Conservation (phyloP, 2,329 filamentous ascomycete species). For the Monosporascus sp. region DNA sequence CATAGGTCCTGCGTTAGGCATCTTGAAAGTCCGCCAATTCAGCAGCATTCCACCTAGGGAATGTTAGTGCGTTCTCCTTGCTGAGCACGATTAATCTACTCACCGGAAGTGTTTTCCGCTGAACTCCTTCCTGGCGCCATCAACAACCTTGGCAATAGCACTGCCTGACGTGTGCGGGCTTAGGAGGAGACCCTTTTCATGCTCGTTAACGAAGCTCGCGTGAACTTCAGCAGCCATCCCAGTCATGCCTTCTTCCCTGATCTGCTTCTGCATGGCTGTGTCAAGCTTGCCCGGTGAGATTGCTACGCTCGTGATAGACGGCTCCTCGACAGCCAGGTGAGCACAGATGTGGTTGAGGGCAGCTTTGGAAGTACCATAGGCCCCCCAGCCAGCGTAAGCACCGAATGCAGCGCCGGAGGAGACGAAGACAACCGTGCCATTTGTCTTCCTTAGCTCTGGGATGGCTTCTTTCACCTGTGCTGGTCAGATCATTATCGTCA, state of each 20-base stretch:
- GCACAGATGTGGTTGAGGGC: slow-evolving; percentile 73
- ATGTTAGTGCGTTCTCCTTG: slow-evolving; percentile 18
- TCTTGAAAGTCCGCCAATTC: slow-evolving; percentile 49
- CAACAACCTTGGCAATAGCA: slow-evolving; percentile 75
- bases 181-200: slow-evolving; percentile 66
- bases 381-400: slow-evolving; percentile 67
- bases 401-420: slow-evolving; percentile 71
- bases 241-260: slow-evolving; percentile 56
- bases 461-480: slow-evolving; percentile 64
- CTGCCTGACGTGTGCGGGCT: slow-evolving; percentile 78
- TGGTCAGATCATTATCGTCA: neutral
- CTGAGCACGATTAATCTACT: slow-evolving; percentile 24
- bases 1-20: too few relatives aligned
- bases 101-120: slow-evolving; percentile 73
- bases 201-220: slow-evolving; percentile 61
- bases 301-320: slow-evolving; percentile 64
- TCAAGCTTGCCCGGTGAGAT: slow-evolving; percentile 78
- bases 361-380: slow-evolving; percentile 79
- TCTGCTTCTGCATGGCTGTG: slow-evolving; percentile 82
- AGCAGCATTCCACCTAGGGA: slow-evolving; percentile 44
- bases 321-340: slow-evolving; percentile 72
- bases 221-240: slow-evolving; percentile 54
- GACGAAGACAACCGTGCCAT: slow-evolving; percentile 70
- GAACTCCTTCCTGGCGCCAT: slow-evolving; percentile 59
- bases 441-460: slow-evolving; percentile 58